Conservation (phyloP, 176 grass and related monocot species). For the Ananas comosus region DNA sequence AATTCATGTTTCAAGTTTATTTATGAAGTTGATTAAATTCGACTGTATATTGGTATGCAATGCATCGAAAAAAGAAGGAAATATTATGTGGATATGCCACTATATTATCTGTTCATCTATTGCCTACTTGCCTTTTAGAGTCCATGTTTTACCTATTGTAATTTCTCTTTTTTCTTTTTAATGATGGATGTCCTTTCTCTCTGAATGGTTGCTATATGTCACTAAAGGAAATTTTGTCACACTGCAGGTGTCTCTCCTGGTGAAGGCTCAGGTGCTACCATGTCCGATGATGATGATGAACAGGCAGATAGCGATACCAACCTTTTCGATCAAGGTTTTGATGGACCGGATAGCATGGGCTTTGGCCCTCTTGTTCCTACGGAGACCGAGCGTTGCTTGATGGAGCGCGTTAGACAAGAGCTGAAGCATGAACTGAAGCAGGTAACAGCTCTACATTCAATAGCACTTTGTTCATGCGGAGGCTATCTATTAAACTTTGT, state of each 20-base stretch:
- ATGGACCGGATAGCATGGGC: conserved; percentile 14
- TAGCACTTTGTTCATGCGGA: not conserved
- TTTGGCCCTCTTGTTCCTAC: conserved; percentile 17
- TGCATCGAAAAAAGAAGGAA: too few relatives aligned
- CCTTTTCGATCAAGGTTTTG: conserved; percentile 1
- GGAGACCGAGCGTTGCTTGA: conserved; percentile 16
- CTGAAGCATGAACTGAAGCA: conserved; percentile 29
- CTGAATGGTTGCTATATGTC: not conserved
- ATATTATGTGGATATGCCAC: too few relatives aligned
- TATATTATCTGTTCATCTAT: too few relatives aligned
- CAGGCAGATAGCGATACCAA: conserved; percentile 13
- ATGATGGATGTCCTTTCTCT: too few relatives aligned
- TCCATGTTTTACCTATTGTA: too few relatives aligned
- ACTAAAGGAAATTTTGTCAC: not conserved
- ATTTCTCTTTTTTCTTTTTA: not conserved
- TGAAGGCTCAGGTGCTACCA: conserved; percentile 21
- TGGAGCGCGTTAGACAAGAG: conserved; percentile 21
- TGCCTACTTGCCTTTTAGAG: too few relatives aligned
- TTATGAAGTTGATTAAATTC: too few relatives aligned
- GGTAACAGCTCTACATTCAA: not conserved
- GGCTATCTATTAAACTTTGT: not conserved
- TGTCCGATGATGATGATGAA: conserved; percentile 25
- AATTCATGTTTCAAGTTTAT: too few relatives aligned
- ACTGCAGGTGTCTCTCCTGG: conserved; percentile 16
- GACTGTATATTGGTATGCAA: too few relatives aligned